Conservation (phyloP, 2,329 filamentous ascomycete genomes). For the Dendrostoma leiphaemia region DNA sequence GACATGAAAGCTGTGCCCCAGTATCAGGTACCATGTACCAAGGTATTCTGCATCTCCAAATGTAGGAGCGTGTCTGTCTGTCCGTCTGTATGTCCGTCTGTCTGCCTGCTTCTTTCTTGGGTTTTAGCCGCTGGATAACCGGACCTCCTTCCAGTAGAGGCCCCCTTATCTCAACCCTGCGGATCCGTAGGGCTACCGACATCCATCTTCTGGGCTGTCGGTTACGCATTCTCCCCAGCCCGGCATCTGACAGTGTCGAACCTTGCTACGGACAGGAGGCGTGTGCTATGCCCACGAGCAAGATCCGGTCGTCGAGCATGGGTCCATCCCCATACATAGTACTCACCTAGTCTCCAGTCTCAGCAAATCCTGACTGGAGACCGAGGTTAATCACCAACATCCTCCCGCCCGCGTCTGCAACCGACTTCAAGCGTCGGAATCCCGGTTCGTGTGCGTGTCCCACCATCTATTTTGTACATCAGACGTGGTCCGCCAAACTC, state of each 20-base stretch:
- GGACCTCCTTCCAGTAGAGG: neutral
- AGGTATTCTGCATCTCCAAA: too few relatives aligned
- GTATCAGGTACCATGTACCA: too few relatives aligned
- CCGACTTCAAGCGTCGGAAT: too few relatives aligned
- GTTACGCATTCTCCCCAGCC: too few relatives aligned
- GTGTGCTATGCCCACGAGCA: conserved; percentile 3
- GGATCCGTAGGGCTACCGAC: neutral
- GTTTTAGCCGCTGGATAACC: neutral
- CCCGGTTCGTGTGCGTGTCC: too few relatives aligned
- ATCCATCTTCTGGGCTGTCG: too few relatives aligned
- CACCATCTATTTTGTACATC: too few relatives aligned
- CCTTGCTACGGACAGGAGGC: neutral
- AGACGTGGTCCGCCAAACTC: too few relatives aligned
- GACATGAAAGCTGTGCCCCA: too few relatives aligned
- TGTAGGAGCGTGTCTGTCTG: too few relatives aligned
- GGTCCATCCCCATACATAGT: neutral
- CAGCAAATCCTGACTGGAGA: neutral
- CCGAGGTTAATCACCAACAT: conserved; percentile 12
- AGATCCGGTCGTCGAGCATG: neutral
- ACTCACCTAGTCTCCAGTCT: neutral
- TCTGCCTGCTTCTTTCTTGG: neutral
- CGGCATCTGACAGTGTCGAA: neutral
- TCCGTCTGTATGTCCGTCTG: too few relatives aligned
- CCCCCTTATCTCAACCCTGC: neutral
- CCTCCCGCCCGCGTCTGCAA: conserved; percentile 16